Conservation (phyloP, 768 basidiomycete species). For the Rhizopogon sp. region DNA sequence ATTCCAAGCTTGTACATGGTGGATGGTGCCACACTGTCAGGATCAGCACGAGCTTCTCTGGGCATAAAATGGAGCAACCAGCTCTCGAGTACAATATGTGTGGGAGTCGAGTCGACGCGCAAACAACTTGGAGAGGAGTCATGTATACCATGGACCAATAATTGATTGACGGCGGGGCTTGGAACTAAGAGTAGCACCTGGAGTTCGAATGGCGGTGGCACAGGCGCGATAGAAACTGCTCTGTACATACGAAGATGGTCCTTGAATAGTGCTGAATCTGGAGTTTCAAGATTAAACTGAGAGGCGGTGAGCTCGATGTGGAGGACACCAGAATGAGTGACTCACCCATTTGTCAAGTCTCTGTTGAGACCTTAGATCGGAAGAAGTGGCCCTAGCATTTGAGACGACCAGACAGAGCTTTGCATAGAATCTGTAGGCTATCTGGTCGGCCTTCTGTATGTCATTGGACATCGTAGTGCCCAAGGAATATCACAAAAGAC, state of each 20-base stretch:
- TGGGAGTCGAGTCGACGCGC: slow-evolving; percentile 65
- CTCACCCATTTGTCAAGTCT: slow-evolving; percentile 83
- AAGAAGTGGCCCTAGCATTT: slow-evolving; percentile 59
- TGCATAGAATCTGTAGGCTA: slow-evolving; percentile 76
- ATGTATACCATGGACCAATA: slow-evolving; percentile 60
- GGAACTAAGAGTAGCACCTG: slow-evolving; percentile 70
- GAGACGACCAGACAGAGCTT: slow-evolving; percentile 76
- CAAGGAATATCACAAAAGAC: slow-evolving; percentile 6
- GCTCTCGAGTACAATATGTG: slow-evolving; percentile 66
- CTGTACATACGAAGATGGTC: slow-evolving; percentile 57
- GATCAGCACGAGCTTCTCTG: slow-evolving; percentile 15
- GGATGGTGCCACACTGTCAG: slow-evolving; percentile 54
- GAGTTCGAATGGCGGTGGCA: slow-evolving; percentile 49
- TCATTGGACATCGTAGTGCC: slow-evolving; percentile 40
- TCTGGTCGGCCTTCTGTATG: slow-evolving; percentile 75
- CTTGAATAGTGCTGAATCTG: slow-evolving; percentile 62
- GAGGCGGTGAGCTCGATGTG: neutral
- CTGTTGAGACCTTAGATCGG: slow-evolving; percentile 33
- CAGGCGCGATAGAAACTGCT: slow-evolving; percentile 41
- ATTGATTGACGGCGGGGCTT: slow-evolving; percentile 63
- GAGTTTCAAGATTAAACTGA: slow-evolving; percentile 81
- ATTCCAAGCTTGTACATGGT: slow-evolving; percentile 86
- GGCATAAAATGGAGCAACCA: slow-evolving; percentile 52
- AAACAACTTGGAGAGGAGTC: slow-evolving; percentile 44
- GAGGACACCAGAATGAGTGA: slow-evolving; percentile 1